Conservation (phyloP, 768 basidiomycete genomes). For the Pisolithus tinctorius region DNA sequence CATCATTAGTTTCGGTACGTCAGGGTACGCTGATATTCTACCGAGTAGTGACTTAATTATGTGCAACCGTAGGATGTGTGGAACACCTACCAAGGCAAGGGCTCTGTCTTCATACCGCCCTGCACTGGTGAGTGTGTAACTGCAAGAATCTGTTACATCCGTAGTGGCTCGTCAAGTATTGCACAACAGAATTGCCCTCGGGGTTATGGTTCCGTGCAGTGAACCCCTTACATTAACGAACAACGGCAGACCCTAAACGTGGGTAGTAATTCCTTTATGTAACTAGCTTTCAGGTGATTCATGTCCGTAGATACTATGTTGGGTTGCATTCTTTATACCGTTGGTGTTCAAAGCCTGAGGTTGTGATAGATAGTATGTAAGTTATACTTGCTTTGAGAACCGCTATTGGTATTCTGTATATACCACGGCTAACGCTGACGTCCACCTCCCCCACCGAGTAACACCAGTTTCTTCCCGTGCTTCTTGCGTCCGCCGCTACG, state of each 20-base stretch:
- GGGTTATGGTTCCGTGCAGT: constrained; percentile 65
- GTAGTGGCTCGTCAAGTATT: constrained; percentile 63
- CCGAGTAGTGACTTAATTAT: not conserved
- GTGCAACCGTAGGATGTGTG: constrained; percentile 41
- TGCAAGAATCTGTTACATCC: constrained; percentile 73
- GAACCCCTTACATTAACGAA: not conserved
- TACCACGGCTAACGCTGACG: constrained; percentile 31
- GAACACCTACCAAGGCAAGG: constrained; percentile 67
- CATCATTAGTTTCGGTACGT: constrained; percentile 52
- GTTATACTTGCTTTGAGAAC: constrained; percentile 2
- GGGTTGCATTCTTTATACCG: too few relatives aligned
- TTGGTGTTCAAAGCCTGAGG: too few relatives aligned
- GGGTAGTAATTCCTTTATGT: too few relatives aligned
- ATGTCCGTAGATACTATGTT: too few relatives aligned
- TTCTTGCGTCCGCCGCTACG: constrained; percentile 45
- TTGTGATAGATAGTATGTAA: constrained; percentile 8
- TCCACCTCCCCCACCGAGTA: constrained; percentile 60
- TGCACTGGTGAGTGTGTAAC: constrained; percentile 57
- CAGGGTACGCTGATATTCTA: not conserved
- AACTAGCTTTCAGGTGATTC: too few relatives aligned
- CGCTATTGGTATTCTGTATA: not conserved
- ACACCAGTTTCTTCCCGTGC: constrained; percentile 57
- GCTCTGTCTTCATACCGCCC: constrained; percentile 43
- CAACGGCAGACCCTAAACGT: too few relatives aligned
- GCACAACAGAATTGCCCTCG: constrained; percentile 49